Evolutionary conservation across 1,284 basidiomycete species (phyloP).

Genomic region (Mycena citricolor): DNA sequence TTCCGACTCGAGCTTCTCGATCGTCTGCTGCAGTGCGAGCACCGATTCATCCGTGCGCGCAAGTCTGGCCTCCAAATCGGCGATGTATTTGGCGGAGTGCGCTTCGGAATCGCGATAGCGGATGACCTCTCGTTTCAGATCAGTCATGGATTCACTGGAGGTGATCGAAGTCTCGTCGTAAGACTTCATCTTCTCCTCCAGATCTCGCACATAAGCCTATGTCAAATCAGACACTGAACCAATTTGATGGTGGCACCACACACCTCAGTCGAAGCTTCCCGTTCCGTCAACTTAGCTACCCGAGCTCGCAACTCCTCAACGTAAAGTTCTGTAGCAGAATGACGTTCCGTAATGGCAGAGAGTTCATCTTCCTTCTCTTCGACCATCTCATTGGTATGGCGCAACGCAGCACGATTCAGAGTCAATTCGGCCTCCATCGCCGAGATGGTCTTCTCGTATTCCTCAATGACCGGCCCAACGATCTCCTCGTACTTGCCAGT

Average conservation of each 20-base stretch:
- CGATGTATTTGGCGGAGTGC: conserved; percentile 78
- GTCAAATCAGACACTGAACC: conserved; percentile 19
- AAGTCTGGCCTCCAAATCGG: conserved; percentile 85
- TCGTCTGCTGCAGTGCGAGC: conserved; percentile 62
- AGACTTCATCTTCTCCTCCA: conserved; percentile 86
- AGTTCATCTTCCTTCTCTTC: conserved; percentile 88
- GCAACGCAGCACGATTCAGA: conserved; percentile 84
- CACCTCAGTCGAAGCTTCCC: conserved; percentile 90
- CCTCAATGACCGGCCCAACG: conserved; percentile 96
- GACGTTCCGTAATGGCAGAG: conserved; percentile 60
- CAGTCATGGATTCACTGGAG: conserved; percentile 75
- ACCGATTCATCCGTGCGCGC: conserved; percentile 78
- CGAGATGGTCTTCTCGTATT: conserved; percentile 97
- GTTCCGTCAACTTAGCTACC: conserved; percentile 80
- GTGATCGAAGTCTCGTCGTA: conserved; percentile 77
- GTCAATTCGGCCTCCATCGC: conserved; percentile 94
- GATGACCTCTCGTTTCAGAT: conserved; percentile 81
- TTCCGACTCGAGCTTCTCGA: conserved; percentile 80
- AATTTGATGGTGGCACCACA: too few species aligned
- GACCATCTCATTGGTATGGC: conserved; percentile 88
- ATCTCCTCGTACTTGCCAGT: conserved; percentile 91
- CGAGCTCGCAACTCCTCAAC: conserved; percentile 83
- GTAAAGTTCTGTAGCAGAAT: conserved; percentile 81
- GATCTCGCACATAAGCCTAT: conserved; percentile 87
- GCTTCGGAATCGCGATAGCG: conserved; percentile 77